These are phyloP conservation scores for Aspergillus sp. DNA, from an alignment of 2,329 filamentous ascomycete species.

Conservation along the genomic window DNA sequence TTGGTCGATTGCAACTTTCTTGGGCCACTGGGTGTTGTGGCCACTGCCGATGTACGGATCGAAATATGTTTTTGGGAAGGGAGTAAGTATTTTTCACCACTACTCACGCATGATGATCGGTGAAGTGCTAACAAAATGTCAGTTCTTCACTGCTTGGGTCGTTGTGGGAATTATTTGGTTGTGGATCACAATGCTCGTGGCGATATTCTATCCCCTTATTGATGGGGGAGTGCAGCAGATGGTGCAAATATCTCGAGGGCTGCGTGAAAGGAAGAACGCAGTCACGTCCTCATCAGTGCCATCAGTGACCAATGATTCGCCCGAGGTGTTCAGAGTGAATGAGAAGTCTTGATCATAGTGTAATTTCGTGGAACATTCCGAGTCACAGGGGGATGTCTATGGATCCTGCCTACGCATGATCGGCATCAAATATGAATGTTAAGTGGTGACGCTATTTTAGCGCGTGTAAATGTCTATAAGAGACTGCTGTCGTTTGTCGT, in stretches of 20 bases:
- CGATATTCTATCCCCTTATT: slow-evolving; percentile 53
- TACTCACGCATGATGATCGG: neutral
- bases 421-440: too few species aligned
- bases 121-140: neutral
- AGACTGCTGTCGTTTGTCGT: too few species aligned
- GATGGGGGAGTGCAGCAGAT: slow-evolving; percentile 46
- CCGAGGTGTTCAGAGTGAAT: too few species aligned
- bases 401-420: too few species aligned
- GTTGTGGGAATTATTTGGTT: slow-evolving; percentile 56
- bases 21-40: slow-evolving; percentile 58
- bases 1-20: slow-evolving; percentile 53
- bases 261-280: neutral
- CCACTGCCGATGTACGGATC: slow-evolving; percentile 58
- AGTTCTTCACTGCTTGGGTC: slow-evolving; percentile 56
- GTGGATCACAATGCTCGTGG: slow-evolving; percentile 54
- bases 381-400: too few species aligned
- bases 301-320: too few species aligned
- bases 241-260: slow-evolving; percentile 19
- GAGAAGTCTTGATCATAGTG: too few species aligned
- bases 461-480: too few species aligned
- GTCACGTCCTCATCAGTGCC: too few species aligned
- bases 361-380: too few species aligned
- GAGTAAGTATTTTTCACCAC: slow-evolving; percentile 24
- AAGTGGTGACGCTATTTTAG: too few species aligned
- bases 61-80: slow-evolving; percentile 51